Evolutionary conservation across 352 stramenopile species (phyloP), one percentile per base, ranked within the genome.

Genomic region (Nothophytophthora sp.): DNA sequence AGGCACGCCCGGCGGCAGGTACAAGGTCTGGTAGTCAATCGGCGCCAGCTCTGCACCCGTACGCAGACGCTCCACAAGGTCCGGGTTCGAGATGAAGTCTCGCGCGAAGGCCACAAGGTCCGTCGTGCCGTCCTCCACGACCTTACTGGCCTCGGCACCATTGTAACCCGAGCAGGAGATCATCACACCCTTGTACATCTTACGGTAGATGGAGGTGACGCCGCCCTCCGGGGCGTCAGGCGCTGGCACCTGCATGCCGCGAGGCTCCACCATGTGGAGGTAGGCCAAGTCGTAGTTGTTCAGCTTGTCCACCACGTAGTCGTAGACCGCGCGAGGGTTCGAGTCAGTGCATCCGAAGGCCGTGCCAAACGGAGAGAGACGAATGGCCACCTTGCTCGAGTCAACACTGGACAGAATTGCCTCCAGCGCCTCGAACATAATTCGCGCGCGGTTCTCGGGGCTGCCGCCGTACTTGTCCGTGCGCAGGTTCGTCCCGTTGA

Each of bases 351-450:
- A 63, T 24, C 57, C 69, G 30, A 85, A 78, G 29, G 63, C 45
- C 27, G 44, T 67, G 29, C 65, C 61, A 23, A 65, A 71, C 5
- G 64, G 64, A 11, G 64, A 71, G 43, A 74, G 35, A 15, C 65
- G 65, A 37, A 72, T 69, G 16, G 61, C 70, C 15, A 81, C 45
- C 27, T 68, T 65, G 44, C 41, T 63, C 11, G 60, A 65, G 42
- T 58, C 50, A 23, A 73, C 39, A 2, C 44, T 63, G 11, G 74
- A 51, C 23, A 63, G 8, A 38, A 90, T 55, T 0, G 65, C 68
- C 49, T 90, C 66, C 46, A 96, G 13, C 28, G 70, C 54, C 59
- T 95, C 75, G n/a, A 73, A 70, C 30, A 94, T 56, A 18, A 96
- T 77, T 5, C 74, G 68, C 24, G 67, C 55, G 22, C 88, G 81